These are phyloP conservation scores for Pseudogymnoascus sp. DNA, from an alignment of 2,329 filamentous ascomycete species.

Conservation along the genomic window DNA sequence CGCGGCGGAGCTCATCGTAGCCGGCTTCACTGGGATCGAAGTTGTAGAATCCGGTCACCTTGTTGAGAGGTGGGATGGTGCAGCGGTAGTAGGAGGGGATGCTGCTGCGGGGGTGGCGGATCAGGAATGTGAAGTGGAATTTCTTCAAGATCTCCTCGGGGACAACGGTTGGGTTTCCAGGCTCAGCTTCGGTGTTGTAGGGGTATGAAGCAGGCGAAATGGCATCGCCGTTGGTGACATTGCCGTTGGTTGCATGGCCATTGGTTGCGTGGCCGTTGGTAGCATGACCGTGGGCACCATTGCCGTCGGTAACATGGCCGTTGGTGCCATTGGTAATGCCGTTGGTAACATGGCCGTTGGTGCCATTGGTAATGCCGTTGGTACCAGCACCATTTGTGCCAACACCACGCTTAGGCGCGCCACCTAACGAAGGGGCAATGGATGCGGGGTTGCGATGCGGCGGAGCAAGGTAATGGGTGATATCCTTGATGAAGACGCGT, in stretches of 20 bases:
- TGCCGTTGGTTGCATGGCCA: constrained; percentile 21
- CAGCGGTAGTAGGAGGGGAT: constrained; percentile 94
- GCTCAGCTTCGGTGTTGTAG: constrained; percentile 49
- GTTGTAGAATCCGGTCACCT: constrained; percentile 73
- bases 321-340: constrained; percentile 23
- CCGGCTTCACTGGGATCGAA: constrained; percentile 87
- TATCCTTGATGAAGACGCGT: constrained; percentile 96
- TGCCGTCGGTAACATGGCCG: constrained; percentile 25
- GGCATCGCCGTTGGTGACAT: constrained; percentile 26
- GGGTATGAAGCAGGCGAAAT: constrained; percentile 41
- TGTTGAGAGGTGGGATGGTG: constrained; percentile 76
- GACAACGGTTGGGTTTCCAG: constrained; percentile 75
- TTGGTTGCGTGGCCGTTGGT: constrained; percentile 21
- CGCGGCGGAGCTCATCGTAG: constrained; percentile 74
- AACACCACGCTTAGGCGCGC: constrained; percentile 25
- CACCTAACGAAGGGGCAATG: constrained; percentile 66
- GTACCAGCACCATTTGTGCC: constrained; percentile 22
- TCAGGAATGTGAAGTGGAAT: constrained; percentile 94
- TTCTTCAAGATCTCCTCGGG: constrained; percentile 63
- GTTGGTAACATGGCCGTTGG: constrained; percentile 23
- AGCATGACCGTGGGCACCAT: background rate
- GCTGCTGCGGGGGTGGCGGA: constrained; percentile 85
- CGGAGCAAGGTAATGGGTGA: constrained; percentile 83
- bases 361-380: constrained; percentile 17
- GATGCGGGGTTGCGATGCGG: constrained; percentile 58